Percentiles rank a stretch among this genome's conserved stretches.
Evolutionary conservation across 441 rosid species (phyloP).

Genomic region (Mallotus japonicus): DNA sequence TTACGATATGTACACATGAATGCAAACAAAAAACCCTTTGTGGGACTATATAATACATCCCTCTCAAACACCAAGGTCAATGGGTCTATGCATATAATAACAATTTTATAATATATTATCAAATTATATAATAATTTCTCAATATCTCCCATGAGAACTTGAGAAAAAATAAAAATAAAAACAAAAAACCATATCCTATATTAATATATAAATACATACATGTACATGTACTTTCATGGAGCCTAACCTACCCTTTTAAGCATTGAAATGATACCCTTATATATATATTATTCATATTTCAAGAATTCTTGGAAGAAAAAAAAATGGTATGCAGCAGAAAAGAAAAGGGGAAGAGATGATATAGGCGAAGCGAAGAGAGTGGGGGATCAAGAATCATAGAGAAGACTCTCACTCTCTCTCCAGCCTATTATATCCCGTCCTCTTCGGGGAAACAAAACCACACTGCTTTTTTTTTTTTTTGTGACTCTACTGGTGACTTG

Average conservation of each 20-base stretch:
- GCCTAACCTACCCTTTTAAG: background rate
- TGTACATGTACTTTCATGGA: constrained; percentile 5
- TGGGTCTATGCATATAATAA: constrained; percentile 18
- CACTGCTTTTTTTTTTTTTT: no score
- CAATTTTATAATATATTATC: background rate
- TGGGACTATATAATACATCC: constrained; percentile 25
- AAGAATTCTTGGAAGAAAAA: background rate
- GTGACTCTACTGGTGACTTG: no score
- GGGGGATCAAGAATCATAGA: constrained; percentile 33
- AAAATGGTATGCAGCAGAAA: background rate
- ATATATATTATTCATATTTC: background rate
- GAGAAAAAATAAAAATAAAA: background rate
- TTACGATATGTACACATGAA: constrained; percentile 39
- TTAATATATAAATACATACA: background rate
- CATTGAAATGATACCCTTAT: background rate
- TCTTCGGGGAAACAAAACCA: constrained; percentile 49
- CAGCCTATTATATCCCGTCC: constrained; percentile 46
- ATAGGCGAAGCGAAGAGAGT: constrained; percentile 13
- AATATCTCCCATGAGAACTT: constrained; percentile 1
- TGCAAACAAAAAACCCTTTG: constrained; percentile 49
- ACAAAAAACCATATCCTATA: background rate
- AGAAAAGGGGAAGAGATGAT: background rate
- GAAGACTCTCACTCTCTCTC: constrained; percentile 33
- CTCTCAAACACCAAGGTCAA: constrained; percentile 27
- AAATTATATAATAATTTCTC: background rate